Base-by-base conservation (phyloP, 2,329 filamentous ascomycete species). In the Dryadomyces quercus-mongolicae region DNA sequence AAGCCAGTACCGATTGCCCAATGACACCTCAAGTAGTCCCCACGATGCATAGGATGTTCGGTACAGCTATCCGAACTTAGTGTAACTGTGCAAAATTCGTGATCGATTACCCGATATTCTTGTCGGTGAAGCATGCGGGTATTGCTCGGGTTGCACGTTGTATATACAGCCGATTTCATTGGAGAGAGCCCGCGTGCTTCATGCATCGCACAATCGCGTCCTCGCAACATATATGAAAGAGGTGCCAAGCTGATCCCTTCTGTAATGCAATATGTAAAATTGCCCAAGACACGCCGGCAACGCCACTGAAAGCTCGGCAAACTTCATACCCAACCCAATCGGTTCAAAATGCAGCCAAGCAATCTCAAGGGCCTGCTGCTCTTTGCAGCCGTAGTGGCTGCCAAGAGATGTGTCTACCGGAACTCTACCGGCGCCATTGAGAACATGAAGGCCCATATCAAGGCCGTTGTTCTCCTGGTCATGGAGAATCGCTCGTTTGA, bases 391-490 rank as follows among this genome's bases (percentile, higher is more conserved):
- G 38, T 51, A 15, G 56, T 48, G 6, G 21, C 54, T 20, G 54
- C 57, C 34, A 48, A 21, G 16, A 47, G 42, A 48, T 18, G 36
- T 15, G 46, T 34, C 47, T 43, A 22, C n/a, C 21, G 16, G 18
- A 16, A 22, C 22, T 50, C 51, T 34, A 47, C 21, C 52, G 20
- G 49, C 16, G 61, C 61, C 10, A 58, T 63, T 53, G 44, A 54
- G 18, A 62, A 60, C 54, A 56, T 64, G 60, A 67, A 65, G 54
- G 61, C 58, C 42, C 70, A 70, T 54, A 75, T 75, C 62, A 74
- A 74, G 62, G 71, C 72, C 58, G 71, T 75, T 6, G 72, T 75
- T 49, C 68, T 74, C 25, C 63, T 75, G 18, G 71, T 74, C 10
- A 67, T 71, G 66, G 71, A 72, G 59, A 73, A 73, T 60, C 70